A percentile compares a stretch with the other conserved stretches of the same genome.
phyloP scores from a whole-genome alignment of 768 basidiomycete species.

The Obba rivulosa region DNA sequence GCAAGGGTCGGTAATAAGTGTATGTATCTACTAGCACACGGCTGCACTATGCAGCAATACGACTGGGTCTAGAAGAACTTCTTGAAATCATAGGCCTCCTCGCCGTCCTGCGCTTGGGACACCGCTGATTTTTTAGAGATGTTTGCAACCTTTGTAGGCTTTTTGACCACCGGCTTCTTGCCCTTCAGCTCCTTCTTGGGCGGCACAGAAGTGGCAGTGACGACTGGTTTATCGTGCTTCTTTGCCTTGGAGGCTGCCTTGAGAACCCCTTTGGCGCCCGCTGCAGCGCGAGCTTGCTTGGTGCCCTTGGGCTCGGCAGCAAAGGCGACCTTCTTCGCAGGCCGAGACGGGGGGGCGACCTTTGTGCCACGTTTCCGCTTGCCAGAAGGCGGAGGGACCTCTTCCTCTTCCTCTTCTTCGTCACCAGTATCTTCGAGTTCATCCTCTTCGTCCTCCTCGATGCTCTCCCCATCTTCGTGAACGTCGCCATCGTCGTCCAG shows the following conservation, averaged over 20 bases:
- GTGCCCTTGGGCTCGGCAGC: conserved; percentile 22
- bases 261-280: conserved; percentile 14
- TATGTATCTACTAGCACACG: conserved; percentile 1
- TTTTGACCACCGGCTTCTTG: conserved; percentile 13
- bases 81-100: conserved; percentile 52
- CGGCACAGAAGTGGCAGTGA: neutral
- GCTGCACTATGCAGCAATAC: too few relatives aligned
- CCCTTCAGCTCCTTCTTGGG: conserved; percentile 6
- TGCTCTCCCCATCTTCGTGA: conserved; percentile 29
- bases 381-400: conserved; percentile 27
- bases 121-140: conserved; percentile 22
- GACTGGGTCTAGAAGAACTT: conserved; percentile 40
- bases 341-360: conserved; percentile 11
- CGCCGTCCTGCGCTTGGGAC: conserved; percentile 15
- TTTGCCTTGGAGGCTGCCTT: conserved; percentile 5
- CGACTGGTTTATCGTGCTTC: neutral
- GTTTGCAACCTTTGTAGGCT: conserved; percentile 32
- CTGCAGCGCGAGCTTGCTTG: conserved; percentile 21
- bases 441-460: conserved; percentile 35
- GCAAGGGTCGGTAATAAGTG: neutral
- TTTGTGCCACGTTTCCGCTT: conserved; percentile 27
- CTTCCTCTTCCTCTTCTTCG: conserved; percentile 40
- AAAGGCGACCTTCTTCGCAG: conserved; percentile 31
- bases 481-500: conserved; percentile 30
- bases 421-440: conserved; percentile 33